A percentile compares a stretch with the other conserved stretches of the same genome.
phyloP scores from a whole-genome alignment of 164 flowering plant genomes.

The Sextonia rubra region DNA sequence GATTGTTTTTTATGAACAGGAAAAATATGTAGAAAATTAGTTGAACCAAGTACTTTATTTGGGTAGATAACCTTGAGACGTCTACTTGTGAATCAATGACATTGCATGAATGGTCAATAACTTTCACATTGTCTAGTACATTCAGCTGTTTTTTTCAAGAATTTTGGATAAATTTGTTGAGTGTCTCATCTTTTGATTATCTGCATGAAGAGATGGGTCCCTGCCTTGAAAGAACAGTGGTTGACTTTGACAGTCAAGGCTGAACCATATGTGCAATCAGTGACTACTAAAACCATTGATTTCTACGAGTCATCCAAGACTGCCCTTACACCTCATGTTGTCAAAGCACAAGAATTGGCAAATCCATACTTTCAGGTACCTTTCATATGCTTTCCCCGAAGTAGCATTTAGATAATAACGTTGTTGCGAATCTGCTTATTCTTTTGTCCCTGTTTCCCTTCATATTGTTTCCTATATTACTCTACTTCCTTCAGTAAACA shows the following conservation, averaged over 20 bases:
- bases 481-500: conserved; percentile 1
- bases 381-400: neutral
- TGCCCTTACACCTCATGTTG: conserved; percentile 53
- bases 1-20: neutral
- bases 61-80: neutral
- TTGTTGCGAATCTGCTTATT: neutral
- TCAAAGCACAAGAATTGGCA: conserved; percentile 52
- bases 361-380: conserved; percentile 79
- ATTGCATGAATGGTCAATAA: neutral
- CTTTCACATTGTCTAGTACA: neutral
- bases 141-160: neutral
- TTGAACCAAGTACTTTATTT: no score
- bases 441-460: no score
- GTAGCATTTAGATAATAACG: no score
- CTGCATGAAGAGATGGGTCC: conserved; percentile 63
- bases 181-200: neutral
- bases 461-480: neutral
- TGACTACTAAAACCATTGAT: conserved; percentile 47
- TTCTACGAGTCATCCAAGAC: conserved; percentile 61
- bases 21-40: no score
- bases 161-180: neutral
- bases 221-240: conserved; percentile 69
- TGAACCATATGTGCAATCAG: conserved; percentile 60
- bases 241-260: conserved; percentile 32
- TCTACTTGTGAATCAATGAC: neutral